Percentiles rank a stretch among this genome's conserved stretches.
Evolutionary conservation across 2,329 filamentous ascomycete species (phyloP).

Genomic region (Ascomycota sp.): DNA sequence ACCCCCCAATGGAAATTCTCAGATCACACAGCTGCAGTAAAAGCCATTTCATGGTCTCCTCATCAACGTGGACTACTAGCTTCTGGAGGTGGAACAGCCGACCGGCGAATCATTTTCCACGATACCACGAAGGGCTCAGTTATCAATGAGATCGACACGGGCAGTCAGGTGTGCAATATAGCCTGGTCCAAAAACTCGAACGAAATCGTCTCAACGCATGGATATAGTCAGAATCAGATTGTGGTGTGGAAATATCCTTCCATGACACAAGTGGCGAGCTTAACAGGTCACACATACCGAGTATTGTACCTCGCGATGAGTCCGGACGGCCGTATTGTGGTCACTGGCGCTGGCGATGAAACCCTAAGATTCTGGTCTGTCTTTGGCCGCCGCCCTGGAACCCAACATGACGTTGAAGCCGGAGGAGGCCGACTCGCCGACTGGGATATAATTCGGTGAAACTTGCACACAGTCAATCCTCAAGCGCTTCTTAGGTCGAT

Average conservation of each 20-base stretch:
- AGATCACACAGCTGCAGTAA: slow-evolving; percentile 87
- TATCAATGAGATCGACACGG: slow-evolving; percentile 80
- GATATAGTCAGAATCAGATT: slow-evolving; percentile 94
- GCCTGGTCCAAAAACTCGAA: slow-evolving; percentile 96
- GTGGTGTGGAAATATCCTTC: slow-evolving; percentile 98
- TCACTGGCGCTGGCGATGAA: slow-evolving; percentile 90
- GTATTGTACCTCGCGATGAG: slow-evolving; percentile 95
- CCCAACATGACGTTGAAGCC: slow-evolving; percentile 42
- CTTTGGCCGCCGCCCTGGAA: slow-evolving; percentile 61
- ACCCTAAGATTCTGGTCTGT: slow-evolving; percentile 92
- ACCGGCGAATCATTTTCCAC: slow-evolving; percentile 93
- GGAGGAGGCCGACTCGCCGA: slow-evolving; percentile 42
- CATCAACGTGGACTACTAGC: slow-evolving; percentile 88
- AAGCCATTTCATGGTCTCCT: slow-evolving; percentile 93
- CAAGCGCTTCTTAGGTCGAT: too few relatives aligned
- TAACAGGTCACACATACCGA: slow-evolving; percentile 90
- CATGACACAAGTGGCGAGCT: slow-evolving; percentile 87
- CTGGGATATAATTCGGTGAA: slow-evolving; percentile 59
- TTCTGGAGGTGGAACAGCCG: slow-evolving; percentile 84
- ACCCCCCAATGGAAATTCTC: slow-evolving; percentile 84
- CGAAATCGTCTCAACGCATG: slow-evolving; percentile 90
- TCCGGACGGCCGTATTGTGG: slow-evolving; percentile 77
- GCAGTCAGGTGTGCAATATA: slow-evolving; percentile 95
- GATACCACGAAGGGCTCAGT: slow-evolving; percentile 68
- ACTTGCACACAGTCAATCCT: too few relatives aligned